Conservation (phyloP, 2,329 filamentous ascomycete genomes). For the Stemphylium beticola region DNA sequence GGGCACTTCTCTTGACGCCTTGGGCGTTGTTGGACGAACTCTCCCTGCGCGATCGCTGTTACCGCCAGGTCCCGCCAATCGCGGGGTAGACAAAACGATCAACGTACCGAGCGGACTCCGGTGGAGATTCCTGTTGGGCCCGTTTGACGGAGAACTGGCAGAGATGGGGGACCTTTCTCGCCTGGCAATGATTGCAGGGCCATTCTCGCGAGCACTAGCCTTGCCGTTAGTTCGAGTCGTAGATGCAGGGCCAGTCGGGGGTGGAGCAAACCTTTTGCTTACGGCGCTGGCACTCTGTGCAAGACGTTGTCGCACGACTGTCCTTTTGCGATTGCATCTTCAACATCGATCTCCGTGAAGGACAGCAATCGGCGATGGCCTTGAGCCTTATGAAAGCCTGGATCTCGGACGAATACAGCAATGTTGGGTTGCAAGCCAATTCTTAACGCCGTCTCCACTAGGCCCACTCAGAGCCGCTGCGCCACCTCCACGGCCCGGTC, state of each 20-base stretch:
- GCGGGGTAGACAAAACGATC: background rate
- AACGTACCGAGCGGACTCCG: constrained; percentile 29
- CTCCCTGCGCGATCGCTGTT: constrained; percentile 18
- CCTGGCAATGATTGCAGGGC: constrained; percentile 59
- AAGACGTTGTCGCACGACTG: constrained; percentile 42
- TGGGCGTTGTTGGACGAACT: constrained; percentile 16
- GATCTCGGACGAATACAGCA: constrained; percentile 6
- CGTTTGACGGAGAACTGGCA: constrained; percentile 54
- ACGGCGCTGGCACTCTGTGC: constrained; percentile 58
- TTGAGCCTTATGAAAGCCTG: constrained; percentile 3
- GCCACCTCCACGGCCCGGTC: constrained; percentile 11
- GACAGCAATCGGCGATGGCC: background rate
- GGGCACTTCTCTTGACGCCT: constrained; percentile 30
- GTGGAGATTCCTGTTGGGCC: constrained; percentile 24
- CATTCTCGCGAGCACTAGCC: constrained; percentile 57
- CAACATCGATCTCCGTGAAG: background rate
- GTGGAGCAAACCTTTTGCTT: constrained; percentile 56
- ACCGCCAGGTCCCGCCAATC: constrained; percentile 1
- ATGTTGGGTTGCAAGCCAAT: constrained; percentile 1
- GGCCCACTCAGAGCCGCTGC: constrained; percentile 9
- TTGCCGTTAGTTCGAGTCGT: constrained; percentile 20
- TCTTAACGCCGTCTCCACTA: constrained; percentile 10
- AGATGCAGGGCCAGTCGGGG: constrained; percentile 10
- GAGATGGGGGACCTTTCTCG: constrained; percentile 56
- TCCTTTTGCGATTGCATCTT: constrained; percentile 36